A percentile compares a stretch with the other conserved stretches of the same genome.
Evolutionary conservation across 768 basidiomycete species (phyloP).

Genomic region (Rhodotorula sphaerocarpa): DNA sequence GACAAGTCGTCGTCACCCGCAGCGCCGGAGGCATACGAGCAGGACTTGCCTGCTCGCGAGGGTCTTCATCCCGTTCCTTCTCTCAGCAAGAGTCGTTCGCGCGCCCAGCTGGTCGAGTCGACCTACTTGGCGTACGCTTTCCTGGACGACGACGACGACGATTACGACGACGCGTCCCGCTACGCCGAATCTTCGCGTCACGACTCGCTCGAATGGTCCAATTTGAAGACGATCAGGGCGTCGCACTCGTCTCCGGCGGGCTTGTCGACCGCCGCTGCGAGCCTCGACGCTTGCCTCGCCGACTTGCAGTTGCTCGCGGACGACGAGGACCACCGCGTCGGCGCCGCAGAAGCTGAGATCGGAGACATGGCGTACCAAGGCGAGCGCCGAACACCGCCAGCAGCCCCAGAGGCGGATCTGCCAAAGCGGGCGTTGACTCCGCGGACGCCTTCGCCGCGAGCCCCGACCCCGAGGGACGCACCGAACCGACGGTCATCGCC

Average conservation of each 20-base stretch:
- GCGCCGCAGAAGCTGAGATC: background rate
- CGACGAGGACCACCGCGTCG: background rate
- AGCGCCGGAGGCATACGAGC: background rate
- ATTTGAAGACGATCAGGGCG: background rate
- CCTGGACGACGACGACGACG: background rate
- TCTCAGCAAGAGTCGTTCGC: background rate
- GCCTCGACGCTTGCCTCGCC: conserved; percentile 24
- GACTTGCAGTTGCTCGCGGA: conserved; percentile 22
- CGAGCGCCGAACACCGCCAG: background rate
- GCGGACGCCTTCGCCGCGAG: background rate
- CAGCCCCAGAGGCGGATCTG: too few species aligned
- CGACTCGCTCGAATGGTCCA: background rate
- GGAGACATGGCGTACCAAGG: background rate
- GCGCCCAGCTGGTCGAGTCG: background rate
- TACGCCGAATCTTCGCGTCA: background rate
- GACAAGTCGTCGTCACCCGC: background rate
- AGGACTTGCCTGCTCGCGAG: too few species aligned
- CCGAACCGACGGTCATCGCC: conserved; percentile 7
- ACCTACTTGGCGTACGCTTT: background rate
- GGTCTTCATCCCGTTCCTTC: too few species aligned
- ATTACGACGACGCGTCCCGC: too few species aligned
- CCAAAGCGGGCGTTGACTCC: too few species aligned
- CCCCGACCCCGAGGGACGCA: background rate
- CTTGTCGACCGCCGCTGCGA: background rate
- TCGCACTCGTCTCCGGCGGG: conserved; percentile 7